Base-by-base conservation (phyloP, 306 rosid species). In the Cucurbita pepo region DNA sequence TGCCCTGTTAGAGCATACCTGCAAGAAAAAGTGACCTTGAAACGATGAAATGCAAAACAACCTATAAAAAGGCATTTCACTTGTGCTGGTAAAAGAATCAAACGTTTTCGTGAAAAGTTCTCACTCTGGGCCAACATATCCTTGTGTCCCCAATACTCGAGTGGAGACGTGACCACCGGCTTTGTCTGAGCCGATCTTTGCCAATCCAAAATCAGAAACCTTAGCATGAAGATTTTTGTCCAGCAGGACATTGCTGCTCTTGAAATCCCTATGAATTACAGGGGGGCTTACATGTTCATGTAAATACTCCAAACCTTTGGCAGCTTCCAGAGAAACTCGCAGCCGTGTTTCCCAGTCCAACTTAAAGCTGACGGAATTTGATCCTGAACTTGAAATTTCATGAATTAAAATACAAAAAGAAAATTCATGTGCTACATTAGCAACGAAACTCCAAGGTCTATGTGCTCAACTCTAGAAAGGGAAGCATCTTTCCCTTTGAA, bases 141-240 rank as follows among this genome's bases (percentile, higher is more conserved):
- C 95, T 43, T 90, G 96, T 40, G 98, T 90, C 77, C 98, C 98
- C 79, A 94, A 82, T 58, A 94, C 97, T 41, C 92, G 86, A 70
- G 97, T 94, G 8, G 98, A 94, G 83, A 94, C 96, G 44, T 94
- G 93, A 58, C 96, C 98, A 11, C 98, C 95, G n/a, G 88, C 92
- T 82, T 87, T 89, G 71, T 89, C 97, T 45, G 97, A 81, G 78
- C 97, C 98, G 75, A 89, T 86, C 82, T 90, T 94, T 13, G 98
- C 97, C 80, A 94, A 75, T 79, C 97, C 97, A 19, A 94, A 94
- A 87, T 94, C 98, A 63, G 98, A 89, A 83, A 94, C 97, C 83
- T 90, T 94, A 70, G 97, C 91, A 74, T 87, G 96, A 76, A 87
- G 81, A 22, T 82, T 81, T 84, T 75, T 89, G 83, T 89, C 98